Conservation (phyloP, 805 yeast species). For the Lachancea sp. region DNA sequence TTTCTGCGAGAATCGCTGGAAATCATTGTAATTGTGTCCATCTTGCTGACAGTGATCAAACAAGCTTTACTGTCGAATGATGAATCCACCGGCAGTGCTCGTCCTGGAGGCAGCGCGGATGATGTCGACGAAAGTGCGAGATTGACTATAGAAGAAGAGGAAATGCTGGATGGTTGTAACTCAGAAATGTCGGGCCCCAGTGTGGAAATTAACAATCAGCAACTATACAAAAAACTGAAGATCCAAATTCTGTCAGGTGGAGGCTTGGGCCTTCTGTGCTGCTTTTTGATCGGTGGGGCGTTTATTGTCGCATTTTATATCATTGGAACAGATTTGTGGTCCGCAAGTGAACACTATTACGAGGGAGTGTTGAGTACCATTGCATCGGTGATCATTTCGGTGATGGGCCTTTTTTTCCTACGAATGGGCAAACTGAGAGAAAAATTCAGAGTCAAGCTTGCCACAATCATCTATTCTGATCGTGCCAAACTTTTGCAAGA, state of each 20-base stretch:
- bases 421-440: constrained; percentile 75
- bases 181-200: constrained; percentile 11
- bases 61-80: constrained; percentile 45
- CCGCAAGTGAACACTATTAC: constrained; percentile 81
- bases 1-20: constrained; percentile 69
- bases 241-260: constrained; percentile 84
- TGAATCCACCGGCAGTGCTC: constrained; percentile 14
- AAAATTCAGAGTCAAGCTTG: constrained; percentile 67
- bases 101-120: background rate
- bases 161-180: constrained; percentile 13
- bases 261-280: constrained; percentile 56
- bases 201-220: constrained; percentile 17
- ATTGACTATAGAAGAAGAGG: constrained; percentile 25
- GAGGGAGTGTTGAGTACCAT: constrained; percentile 77
- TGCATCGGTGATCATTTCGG: constrained; percentile 71
- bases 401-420: constrained; percentile 80
- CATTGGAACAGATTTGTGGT: constrained; percentile 81
- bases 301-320: constrained; percentile 67
- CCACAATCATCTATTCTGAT: constrained; percentile 36
- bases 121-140: background rate
- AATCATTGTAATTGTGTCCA: constrained; percentile 70
- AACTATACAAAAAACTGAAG: constrained; percentile 41
- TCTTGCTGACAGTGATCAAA: constrained; percentile 60
- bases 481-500: constrained; percentile 17
- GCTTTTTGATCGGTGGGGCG: constrained; percentile 64